Evolutionary conservation across 345 rosid genomes (phyloP), one percentile per base, ranked within the genome.

Genomic region (Gossypium raimondii): DNA sequence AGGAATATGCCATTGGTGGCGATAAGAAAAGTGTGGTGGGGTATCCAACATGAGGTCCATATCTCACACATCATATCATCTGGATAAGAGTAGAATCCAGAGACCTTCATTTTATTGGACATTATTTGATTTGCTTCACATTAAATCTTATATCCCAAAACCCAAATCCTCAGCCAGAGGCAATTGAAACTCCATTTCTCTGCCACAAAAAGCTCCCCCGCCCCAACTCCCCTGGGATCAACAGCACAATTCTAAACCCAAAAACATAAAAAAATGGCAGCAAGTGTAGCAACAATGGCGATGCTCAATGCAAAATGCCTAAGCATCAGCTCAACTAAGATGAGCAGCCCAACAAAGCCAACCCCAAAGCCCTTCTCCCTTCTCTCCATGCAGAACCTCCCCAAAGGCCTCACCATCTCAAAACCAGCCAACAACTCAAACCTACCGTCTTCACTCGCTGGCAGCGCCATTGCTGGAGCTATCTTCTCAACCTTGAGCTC

Each of bases 391-490:
- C 77, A 81, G 3, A 66, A 74, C 81, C 85, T 87, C 67, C 87
- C 92, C 2, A 93, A 86, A 50, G 82, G 89, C 41, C 84, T 85
- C 20, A 20, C 79, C 80, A 56, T 55, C 45, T 59, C 88, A 38
- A 85, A 80, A 67, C 76, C 87, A 51, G 25, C 64, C 58, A 65
- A 65, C 58, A 47, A 24, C 18, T 25, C 79, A 27, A 78, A 18
- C 20, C 75, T 48, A 20, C 44, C 83, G 11, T 75, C 78, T 70
- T 55, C 76, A 69, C 78, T 86, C 11, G 66, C 87, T 0, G 82
- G 85, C 58, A 60, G 90, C 0, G 86, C 98, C 60, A 77, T 92
- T 22, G 98, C 98, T 0, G 98, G 96, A 43, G 96, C 92, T 24
- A 80, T 94, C 68, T 94, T 94, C 85, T 85, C 99, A 0, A 61